These are phyloP conservation scores for Macrophomina pseudophaseolina DNA, from an alignment of 2,329 filamentous ascomycete genomes.

Conservation along the genomic window DNA sequence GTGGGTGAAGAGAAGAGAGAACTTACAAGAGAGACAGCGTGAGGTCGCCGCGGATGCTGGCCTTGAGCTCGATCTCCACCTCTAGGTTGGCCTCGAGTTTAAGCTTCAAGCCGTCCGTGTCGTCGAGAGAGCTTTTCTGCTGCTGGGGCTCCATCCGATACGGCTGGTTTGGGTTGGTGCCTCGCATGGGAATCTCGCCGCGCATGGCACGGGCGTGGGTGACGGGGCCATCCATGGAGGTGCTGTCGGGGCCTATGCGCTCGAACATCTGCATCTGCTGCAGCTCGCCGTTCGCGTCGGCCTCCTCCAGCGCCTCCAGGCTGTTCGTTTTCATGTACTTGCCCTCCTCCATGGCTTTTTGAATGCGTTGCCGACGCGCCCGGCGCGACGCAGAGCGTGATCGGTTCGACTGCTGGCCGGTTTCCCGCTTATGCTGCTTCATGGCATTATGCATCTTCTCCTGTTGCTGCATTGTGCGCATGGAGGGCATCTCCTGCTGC, in stretches of 20 bases:
- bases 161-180: slow-evolving; percentile 57
- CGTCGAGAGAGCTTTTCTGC: slow-evolving; percentile 54
- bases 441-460: slow-evolving; percentile 51
- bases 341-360: slow-evolving; percentile 51
- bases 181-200: slow-evolving; percentile 61
- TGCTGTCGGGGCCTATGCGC: slow-evolving; percentile 60
- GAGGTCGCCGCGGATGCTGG: slow-evolving; percentile 82
- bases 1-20: neutral
- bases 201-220: slow-evolving; percentile 59
- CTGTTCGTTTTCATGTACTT: slow-evolving; percentile 59
- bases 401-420: slow-evolving; percentile 48
- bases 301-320: slow-evolving; percentile 57
- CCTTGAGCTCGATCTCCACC: slow-evolving; percentile 84
- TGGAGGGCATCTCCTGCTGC: slow-evolving; percentile 35
- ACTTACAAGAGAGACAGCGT: slow-evolving; percentile 78
- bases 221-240: slow-evolving; percentile 62
- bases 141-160: slow-evolving; percentile 44
- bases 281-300: slow-evolving; percentile 56
- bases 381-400: slow-evolving; percentile 55
- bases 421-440: slow-evolving; percentile 46
- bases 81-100: slow-evolving; percentile 80
- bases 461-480: slow-evolving; percentile 53
- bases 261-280: slow-evolving; percentile 58
- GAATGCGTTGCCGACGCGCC: slow-evolving; percentile 53
- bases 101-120: slow-evolving; percentile 71